phyloP scores from a whole-genome alignment of 2,329 filamentous ascomycete species.

The Malbranchea zuffiana region DNA sequence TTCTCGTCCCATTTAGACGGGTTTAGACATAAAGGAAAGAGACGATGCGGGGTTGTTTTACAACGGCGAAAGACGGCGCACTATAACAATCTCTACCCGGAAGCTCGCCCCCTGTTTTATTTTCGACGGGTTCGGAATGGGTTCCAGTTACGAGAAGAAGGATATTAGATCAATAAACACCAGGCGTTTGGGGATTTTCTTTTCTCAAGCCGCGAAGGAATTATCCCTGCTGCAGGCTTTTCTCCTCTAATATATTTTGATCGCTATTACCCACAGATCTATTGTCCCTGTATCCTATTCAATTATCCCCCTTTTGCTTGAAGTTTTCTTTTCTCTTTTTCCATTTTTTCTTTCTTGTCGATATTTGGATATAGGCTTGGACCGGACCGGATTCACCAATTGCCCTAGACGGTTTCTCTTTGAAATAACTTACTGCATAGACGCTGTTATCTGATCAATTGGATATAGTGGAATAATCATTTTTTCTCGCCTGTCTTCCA shows the following conservation, averaged over 20 bases:
- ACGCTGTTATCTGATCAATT: too few relatives aligned
- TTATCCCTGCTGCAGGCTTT: background rate
- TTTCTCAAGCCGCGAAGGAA: background rate
- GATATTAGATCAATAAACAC: slow-evolving; percentile 7
- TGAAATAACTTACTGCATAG: too few relatives aligned
- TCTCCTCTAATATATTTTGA: background rate
- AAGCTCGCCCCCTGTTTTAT: background rate
- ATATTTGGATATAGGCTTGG: background rate
- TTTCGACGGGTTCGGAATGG: slow-evolving; percentile 3
- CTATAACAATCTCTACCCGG: background rate
- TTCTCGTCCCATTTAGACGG: background rate
- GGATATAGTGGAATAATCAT: background rate
- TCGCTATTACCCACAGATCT: slow-evolving; percentile 4
- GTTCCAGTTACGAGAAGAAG: too few relatives aligned
- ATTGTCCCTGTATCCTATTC: slow-evolving; percentile 9
- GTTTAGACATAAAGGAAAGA: background rate
- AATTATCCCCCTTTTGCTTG: slow-evolving; percentile 12
- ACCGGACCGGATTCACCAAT: background rate
- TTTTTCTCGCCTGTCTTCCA: background rate
- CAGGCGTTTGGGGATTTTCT: slow-evolving; percentile 5
- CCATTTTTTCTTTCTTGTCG: background rate
- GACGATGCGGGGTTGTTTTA: background rate
- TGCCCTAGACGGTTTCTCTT: too few relatives aligned
- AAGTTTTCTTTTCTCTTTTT: slow-evolving; percentile 12
- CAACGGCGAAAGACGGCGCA: background rate